A percentile compares a stretch with the other conserved stretches of the same genome.
Conservation (phyloP, 225 moss, liverwort and hornwort genomes). For the Pseudisothecium myosuroides region DNA sequence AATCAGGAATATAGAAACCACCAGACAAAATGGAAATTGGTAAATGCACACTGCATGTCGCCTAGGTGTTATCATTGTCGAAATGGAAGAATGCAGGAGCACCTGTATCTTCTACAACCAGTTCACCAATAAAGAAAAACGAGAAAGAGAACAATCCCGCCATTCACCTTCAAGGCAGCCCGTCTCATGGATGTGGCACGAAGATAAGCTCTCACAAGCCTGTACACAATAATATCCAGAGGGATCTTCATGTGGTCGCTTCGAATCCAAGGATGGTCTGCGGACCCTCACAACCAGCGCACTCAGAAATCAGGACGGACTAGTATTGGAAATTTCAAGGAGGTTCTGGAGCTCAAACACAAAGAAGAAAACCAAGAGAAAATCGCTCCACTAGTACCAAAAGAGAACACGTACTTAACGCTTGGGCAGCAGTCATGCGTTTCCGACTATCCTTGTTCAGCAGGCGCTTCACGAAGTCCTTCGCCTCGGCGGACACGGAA, state of each 20-base stretch:
- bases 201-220: constrained; percentile 92
- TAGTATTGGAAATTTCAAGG: too few relatives aligned
- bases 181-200: constrained; percentile 91
- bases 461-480: constrained; percentile 89
- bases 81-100: not conserved
- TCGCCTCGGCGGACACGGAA: constrained; percentile 78
- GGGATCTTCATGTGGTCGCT: constrained; percentile 75
- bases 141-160: not conserved
- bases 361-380: not conserved
- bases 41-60: not conserved
- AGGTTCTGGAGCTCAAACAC: not conserved
- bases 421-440: constrained; percentile 98
- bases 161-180: constrained; percentile 80
- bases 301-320: not conserved
- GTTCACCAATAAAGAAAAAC: not conserved
- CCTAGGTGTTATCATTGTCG: constrained; percentile 4
- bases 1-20: not conserved
- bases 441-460: constrained; percentile 86
- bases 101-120: not conserved
- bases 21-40: not conserved
- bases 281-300: not conserved
- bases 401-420: constrained; percentile 53
- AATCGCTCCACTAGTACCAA: not conserved
- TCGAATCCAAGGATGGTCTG: constrained; percentile 98
- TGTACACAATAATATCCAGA: constrained; percentile 97